Percentiles rank a stretch among this genome's conserved stretches.
Evolutionary conservation across 176 grass and related monocot species (phyloP).

Genomic region (Rhynchospora breviuscula): DNA sequence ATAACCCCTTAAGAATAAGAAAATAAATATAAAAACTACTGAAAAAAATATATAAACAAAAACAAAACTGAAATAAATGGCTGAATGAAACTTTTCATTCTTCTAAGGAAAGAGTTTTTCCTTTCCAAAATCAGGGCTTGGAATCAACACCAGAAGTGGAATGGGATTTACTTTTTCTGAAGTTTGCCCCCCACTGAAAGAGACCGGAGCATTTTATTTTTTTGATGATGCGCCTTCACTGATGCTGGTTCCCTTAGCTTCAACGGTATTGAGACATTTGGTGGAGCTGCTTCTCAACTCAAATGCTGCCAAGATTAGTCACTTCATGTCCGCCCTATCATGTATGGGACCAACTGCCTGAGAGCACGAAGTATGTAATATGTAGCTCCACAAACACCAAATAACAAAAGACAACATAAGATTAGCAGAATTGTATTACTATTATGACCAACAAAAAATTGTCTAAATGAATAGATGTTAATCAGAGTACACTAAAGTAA

Average conservation of each 20-base stretch:
- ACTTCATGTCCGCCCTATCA: too few relatives aligned
- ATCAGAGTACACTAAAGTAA: too few relatives aligned
- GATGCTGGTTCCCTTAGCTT: background rate
- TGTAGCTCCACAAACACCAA: too few relatives aligned
- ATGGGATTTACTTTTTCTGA: slow-evolving; percentile 14
- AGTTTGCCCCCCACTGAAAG: slow-evolving; percentile 19
- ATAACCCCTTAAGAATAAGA: slow-evolving; percentile 9
- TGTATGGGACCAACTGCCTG: too few relatives aligned
- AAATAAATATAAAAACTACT: slow-evolving; percentile 21
- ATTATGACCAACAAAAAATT: too few relatives aligned
- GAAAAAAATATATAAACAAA: slow-evolving; percentile 19
- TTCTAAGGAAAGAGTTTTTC: background rate
- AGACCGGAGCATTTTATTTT: slow-evolving; percentile 6
- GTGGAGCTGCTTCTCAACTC: slow-evolving; percentile 15
- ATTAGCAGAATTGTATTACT: too few relatives aligned
- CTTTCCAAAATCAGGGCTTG: slow-evolving; percentile 22
- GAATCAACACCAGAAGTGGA: slow-evolving; percentile 14
- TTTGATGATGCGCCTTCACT: slow-evolving; percentile 15
- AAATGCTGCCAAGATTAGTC: too few relatives aligned
- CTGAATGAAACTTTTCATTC: slow-evolving; percentile 15
- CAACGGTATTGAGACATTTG: background rate
- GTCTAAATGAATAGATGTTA: too few relatives aligned
- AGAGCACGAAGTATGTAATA: too few relatives aligned
- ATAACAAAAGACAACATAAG: too few relatives aligned
- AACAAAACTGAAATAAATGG: background rate